Percentiles rank a stretch among this genome's conserved stretches.
Evolutionary conservation across 2,329 filamentous ascomycete genomes (phyloP).

Genomic region (Neonectria magnoliae): DNA sequence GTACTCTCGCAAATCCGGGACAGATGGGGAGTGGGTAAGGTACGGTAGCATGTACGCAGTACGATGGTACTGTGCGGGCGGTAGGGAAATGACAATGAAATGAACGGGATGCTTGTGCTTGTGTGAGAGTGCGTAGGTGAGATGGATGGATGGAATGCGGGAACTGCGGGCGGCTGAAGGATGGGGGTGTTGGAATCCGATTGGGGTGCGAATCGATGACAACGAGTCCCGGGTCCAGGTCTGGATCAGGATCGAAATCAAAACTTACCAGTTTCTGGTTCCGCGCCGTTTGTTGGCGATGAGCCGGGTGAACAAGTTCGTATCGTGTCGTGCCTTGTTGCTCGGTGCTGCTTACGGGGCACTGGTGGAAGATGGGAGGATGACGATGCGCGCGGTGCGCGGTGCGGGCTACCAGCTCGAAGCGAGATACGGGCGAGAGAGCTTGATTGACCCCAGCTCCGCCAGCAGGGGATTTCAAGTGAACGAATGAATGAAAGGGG

Average conservation of each 20-base stretch:
- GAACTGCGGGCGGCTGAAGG: conserved; percentile 25
- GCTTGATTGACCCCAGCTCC: conserved; percentile 10
- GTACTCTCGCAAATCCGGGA: conserved; percentile 17
- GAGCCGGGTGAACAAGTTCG: conserved; percentile 5
- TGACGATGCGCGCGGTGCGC: conserved; percentile 19
- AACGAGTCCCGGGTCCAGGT: conserved; percentile 16
- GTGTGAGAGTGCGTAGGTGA: conserved; percentile 10
- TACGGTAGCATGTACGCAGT: conserved; percentile 12
- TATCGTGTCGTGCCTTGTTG: conserved; percentile 5
- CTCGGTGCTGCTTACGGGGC: conserved; percentile 9
- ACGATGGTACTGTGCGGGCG: conserved; percentile 11
- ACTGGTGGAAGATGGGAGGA: conserved; percentile 13
- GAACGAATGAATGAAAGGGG: conserved; percentile 8
- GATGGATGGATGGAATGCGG: conserved; percentile 21
- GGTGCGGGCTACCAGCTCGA: conserved; percentile 10
- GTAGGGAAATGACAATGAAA: conserved; percentile 6
- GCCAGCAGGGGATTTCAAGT: conserved; percentile 4
- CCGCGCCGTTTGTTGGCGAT: neutral
- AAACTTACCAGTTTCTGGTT: conserved; percentile 17
- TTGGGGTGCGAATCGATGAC: conserved; percentile 14
- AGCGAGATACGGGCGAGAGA: neutral
- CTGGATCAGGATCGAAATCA: conserved; percentile 13
- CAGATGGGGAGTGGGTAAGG: conserved; percentile 2
- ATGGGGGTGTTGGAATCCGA: conserved; percentile 11
- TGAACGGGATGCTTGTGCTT: neutral